These are phyloP conservation scores for Microcos paniculata DNA, from an alignment of 345 rosid species.

Conservation along the genomic window DNA sequence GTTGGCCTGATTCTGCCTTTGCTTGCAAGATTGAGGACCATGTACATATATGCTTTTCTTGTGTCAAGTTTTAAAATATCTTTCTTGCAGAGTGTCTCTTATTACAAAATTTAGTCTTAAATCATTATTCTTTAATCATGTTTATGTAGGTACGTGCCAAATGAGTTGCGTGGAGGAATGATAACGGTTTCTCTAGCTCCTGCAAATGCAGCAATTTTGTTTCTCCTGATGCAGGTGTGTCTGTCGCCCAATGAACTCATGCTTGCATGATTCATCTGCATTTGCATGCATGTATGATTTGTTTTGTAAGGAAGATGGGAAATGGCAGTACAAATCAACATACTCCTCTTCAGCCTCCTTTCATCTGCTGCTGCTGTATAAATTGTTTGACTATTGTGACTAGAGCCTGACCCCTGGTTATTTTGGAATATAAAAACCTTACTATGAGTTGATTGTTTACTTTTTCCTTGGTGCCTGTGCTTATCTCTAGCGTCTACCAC, in stretches of 20 bases:
- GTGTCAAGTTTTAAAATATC: not conserved
- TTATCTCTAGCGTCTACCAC: not conserved
- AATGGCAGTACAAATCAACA: not conserved
- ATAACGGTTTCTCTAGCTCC: conserved; percentile 81
- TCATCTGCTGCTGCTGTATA: not conserved
- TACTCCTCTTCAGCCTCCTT: not conserved
- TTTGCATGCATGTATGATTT: not conserved
- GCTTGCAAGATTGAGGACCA: conserved; percentile 90
- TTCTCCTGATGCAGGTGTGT: conserved; percentile 59
- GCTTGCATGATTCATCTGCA: not conserved
- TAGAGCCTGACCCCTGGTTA: not conserved
- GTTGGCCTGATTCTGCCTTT: conserved; percentile 72
- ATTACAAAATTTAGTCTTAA: conserved; percentile 9
- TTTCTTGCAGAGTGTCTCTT: not conserved
- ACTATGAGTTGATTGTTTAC: not conserved
- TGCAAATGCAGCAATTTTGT: conserved; percentile 68
- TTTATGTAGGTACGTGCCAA: conserved; percentile 73
- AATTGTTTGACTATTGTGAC: not conserved
- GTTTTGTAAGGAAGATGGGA: not conserved
- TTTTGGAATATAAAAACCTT: not conserved
- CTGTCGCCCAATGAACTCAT: not conserved
- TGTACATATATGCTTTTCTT: conserved; percentile 36
- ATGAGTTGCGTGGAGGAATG: conserved; percentile 96
- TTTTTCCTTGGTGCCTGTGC: not conserved
- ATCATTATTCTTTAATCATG: conserved; percentile 15